These are phyloP conservation scores for Magnusiomyces clavatus DNA, from an alignment of 1,139 yeast species.

Conservation along the genomic window DNA sequence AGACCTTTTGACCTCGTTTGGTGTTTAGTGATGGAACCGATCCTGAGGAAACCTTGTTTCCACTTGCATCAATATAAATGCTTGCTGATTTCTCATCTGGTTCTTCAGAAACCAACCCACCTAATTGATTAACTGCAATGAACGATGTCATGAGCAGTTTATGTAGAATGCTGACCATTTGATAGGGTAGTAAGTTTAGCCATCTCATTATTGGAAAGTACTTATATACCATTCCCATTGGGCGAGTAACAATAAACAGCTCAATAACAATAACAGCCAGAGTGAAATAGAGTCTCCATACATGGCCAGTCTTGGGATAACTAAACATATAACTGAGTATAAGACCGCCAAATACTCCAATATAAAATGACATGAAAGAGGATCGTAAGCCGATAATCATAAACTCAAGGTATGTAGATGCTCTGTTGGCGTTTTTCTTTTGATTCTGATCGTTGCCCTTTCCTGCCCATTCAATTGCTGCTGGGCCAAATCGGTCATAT, in stretches of 20 bases:
- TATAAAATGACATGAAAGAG: slow-evolving; percentile 19
- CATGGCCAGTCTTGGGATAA: slow-evolving; percentile 19
- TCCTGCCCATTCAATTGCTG: slow-evolving; percentile 10
- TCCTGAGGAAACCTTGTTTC: not conserved
- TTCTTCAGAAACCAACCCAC: slow-evolving; percentile 11
- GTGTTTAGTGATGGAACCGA: slow-evolving; percentile 7
- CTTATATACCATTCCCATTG: slow-evolving; percentile 12
- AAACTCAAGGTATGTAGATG: slow-evolving; percentile 2
- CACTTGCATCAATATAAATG: not conserved
- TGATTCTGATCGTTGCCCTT: slow-evolving; percentile 2
- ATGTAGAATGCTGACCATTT: slow-evolving; percentile 16
- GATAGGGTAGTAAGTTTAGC: slow-evolving; percentile 19
- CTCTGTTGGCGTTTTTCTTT: slow-evolving; percentile 5
- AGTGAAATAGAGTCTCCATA: slow-evolving; percentile 24
- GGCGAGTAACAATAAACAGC: slow-evolving; percentile 20
- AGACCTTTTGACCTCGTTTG: slow-evolving; percentile 9
- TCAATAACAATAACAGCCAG: slow-evolving; percentile 19
- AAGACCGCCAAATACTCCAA: slow-evolving; percentile 17
- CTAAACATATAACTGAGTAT: slow-evolving; percentile 19
- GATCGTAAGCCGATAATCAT: slow-evolving; percentile 17
- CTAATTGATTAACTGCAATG: slow-evolving; percentile 15
- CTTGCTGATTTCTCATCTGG: not conserved
- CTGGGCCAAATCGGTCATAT: slow-evolving; percentile 31
- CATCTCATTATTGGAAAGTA: slow-evolving; percentile 13
- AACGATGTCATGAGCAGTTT: slow-evolving; percentile 14